Evolutionary conservation across 1,284 basidiomycete genomes (phyloP).

Genomic region (Vanrija sp.): DNA sequence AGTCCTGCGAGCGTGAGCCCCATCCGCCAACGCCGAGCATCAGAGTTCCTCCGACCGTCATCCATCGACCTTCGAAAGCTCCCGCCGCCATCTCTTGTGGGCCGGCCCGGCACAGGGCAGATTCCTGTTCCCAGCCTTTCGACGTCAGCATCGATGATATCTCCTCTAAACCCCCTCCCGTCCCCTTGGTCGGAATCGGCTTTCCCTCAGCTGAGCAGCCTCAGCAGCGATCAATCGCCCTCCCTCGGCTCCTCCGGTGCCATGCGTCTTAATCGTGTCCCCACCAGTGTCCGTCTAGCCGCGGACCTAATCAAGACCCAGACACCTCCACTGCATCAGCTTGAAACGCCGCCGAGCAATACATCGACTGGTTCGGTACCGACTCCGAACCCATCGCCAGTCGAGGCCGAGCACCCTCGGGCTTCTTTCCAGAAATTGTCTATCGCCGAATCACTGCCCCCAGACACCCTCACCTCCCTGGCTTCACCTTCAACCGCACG

Average conservation of each 20-base stretch:
- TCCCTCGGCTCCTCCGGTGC: conserved; percentile 36
- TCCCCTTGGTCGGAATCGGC: conserved; percentile 42
- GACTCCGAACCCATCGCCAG: conserved; percentile 33
- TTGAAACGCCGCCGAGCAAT: conserved; percentile 8
- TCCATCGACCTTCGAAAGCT: conserved; percentile 32
- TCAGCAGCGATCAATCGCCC: conserved; percentile 23
- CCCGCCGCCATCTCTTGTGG: conserved; percentile 12
- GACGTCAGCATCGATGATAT: conserved; percentile 45
- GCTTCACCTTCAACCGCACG: neutral
- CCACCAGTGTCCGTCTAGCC: conserved; percentile 54
- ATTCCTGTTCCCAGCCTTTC: conserved; percentile 26
- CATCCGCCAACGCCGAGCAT: conserved; percentile 33
- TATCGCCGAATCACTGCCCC: conserved; percentile 7
- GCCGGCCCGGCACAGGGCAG: conserved; percentile 5
- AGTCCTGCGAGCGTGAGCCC: conserved; percentile 14
- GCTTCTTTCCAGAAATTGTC: neutral
- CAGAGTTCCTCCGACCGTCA: conserved; percentile 39
- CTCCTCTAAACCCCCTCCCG: conserved; percentile 47
- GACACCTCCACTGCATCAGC: conserved; percentile 10
- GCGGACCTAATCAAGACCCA: conserved; percentile 48
- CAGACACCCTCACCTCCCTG: neutral
- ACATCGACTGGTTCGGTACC: conserved; percentile 23
- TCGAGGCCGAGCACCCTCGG: conserved; percentile 5
- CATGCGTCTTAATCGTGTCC: conserved; percentile 54
- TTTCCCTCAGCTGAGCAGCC: conserved; percentile 27